Base-by-base conservation (phyloP, 208 protist genomes). In the Trichomonas gallinae region DNA sequence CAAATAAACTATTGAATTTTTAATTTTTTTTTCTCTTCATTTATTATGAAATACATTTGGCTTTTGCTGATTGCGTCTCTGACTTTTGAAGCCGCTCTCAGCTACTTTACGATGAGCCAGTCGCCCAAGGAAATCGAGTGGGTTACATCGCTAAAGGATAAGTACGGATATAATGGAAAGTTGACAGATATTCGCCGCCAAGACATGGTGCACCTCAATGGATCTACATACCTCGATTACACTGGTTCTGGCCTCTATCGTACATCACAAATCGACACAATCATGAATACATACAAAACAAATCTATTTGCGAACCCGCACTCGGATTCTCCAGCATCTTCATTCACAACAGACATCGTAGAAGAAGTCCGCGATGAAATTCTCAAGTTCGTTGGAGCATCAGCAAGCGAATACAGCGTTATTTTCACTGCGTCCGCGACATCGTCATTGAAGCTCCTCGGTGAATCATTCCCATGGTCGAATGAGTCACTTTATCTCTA, bases 391-490 rank as follows among this genome's bases (percentile, higher is more conserved):
- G 42, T 93, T n/a, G 87, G 87, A 9, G 44, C 87, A 34, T 36
- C 40, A 15, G 0, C 87, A 93, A 48, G 10, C 21, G 87, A 93
- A 51, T 93, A 93, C 36, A 36, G 36, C 15, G 96, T 96, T 21
- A 96, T 96, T 26, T 96, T 96, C 51, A 81, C 81, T 13, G 96
- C 96, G 1, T 88, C 85, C 11, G 51, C 63, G 11, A 96, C 96
- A 93, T 82, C 96, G 40, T 88, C 96, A 93, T 40, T 96, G 23
- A 45, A 42, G 45, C 82, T 96, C 0, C 46, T 96, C 26, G 96
- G 36, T n/a, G 96, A 96, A 38, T 82, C 42, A 8, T 96, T 96
- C 96, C 81, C 96, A n/a, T 96, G 96, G 96, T 96, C 85, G 4
- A 36, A 31, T 10, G 34, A 88, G 6, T 96, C 96, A 4, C 34